Evolutionary conservation across 176 grass and related monocot genomes (phyloP).

Genomic region (Pharus latifolius): DNA sequence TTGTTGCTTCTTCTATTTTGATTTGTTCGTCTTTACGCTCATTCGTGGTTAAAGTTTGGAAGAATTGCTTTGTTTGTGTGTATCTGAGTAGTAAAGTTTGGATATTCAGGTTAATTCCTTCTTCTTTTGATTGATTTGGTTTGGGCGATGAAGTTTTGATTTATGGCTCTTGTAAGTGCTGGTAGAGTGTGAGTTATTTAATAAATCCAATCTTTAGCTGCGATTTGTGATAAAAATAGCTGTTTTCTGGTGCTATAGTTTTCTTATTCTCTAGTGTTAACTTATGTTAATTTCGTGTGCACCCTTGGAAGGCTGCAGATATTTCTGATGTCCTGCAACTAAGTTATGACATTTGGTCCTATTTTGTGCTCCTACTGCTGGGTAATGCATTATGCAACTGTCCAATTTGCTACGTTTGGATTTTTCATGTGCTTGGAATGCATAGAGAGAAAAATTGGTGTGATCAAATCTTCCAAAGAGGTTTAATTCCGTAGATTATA

Average conservation of each 20-base stretch:
- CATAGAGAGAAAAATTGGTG: neutral
- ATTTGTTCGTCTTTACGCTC: neutral
- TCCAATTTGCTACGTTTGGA: neutral
- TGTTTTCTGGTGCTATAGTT: neutral
- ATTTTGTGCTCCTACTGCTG: neutral
- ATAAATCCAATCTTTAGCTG: neutral
- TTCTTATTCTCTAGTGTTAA: too few species aligned
- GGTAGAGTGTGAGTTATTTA: neutral
- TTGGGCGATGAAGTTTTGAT: neutral
- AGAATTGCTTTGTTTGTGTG: neutral
- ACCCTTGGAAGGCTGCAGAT: neutral
- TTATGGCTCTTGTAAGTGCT: neutral
- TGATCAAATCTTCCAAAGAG: neutral
- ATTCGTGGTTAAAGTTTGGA: neutral
- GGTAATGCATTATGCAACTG: neutral
- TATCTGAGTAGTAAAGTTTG: neutral
- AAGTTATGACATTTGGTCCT: neutral
- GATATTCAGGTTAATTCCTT: neutral
- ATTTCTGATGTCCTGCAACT: neutral
- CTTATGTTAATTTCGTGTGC: too few species aligned
- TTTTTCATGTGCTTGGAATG: neutral
- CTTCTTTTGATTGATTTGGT: neutral
- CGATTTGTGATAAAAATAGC: neutral
- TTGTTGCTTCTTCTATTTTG: too few species aligned
- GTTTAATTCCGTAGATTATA: slow-evolving; percentile 1